A percentile compares a stretch with the other conserved stretches of the same genome.
phyloP scores from a whole-genome alignment of 768 basidiomycete species.

The Kwoniella botswanensis region DNA sequence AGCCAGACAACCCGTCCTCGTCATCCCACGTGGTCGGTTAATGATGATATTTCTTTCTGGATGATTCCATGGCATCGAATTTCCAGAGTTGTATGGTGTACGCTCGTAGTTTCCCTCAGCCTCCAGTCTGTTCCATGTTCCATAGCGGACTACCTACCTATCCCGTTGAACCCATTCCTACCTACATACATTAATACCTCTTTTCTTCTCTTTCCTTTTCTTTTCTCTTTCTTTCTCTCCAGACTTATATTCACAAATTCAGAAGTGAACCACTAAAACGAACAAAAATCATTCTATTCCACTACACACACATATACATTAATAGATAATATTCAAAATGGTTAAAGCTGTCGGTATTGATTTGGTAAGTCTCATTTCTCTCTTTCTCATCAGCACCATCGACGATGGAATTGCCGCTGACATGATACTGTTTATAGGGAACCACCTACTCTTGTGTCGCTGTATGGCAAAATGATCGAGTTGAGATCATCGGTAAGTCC shows the following conservation, averaged over 20 bases:
- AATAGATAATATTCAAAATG: conserved; percentile 38
- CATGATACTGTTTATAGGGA: conserved; percentile 59
- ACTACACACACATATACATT: conserved; percentile 10
- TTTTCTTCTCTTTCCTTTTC: background rate
- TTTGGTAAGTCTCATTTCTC: conserved; percentile 42
- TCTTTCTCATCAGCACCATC: background rate
- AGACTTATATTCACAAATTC: conserved; percentile 12
- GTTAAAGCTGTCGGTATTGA: conserved; percentile 59
- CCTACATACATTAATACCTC: conserved; percentile 15
- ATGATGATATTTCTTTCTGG: conserved; percentile 19
- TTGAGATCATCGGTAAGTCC: conserved; percentile 81
- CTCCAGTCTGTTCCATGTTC: conserved; percentile 10
- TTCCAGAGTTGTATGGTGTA: conserved; percentile 8
- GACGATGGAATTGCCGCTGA: conserved; percentile 19
- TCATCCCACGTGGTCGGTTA: conserved; percentile 4
- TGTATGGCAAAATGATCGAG: conserved; percentile 99
- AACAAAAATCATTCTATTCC: conserved; percentile 9
- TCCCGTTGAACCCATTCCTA: conserved; percentile 10
- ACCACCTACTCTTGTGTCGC: conserved; percentile 99
- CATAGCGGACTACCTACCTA: conserved; percentile 1
- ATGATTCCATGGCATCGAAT: conserved; percentile 24
- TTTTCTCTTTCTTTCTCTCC: conserved; percentile 15
- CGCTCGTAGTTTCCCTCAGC: conserved; percentile 16
- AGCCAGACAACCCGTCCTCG: background rate
- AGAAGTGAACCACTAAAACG: conserved; percentile 7